Evolutionary conservation across 2,329 filamentous ascomycete species (phyloP).

Genomic region (Pleoardoris graminearum): DNA sequence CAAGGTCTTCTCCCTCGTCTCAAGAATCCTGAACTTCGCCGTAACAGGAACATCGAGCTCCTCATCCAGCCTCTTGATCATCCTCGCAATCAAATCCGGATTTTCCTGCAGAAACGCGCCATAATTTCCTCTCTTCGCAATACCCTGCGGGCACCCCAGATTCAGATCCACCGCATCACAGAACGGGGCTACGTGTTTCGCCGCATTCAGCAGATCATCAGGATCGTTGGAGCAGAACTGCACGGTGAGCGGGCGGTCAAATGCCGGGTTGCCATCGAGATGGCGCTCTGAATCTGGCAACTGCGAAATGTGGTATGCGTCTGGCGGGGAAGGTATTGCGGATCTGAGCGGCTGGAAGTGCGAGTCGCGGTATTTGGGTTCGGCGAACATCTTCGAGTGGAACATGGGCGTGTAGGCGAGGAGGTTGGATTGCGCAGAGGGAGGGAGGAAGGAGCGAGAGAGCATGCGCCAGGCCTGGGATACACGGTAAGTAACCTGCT

Average conservation of each 20-base stretch:
- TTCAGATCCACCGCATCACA: slow-evolving; percentile 97
- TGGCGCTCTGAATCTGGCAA: slow-evolving; percentile 31
- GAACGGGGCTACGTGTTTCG: slow-evolving; percentile 75
- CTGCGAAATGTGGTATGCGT: slow-evolving; percentile 41
- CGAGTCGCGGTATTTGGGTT: slow-evolving; percentile 74
- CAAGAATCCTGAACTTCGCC: slow-evolving; percentile 89
- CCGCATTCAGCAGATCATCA: slow-evolving; percentile 77
- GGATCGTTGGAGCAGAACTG: slow-evolving; percentile 95
- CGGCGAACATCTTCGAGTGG: slow-evolving; percentile 84
- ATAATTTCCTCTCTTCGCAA: slow-evolving; percentile 87
- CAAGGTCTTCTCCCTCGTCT: slow-evolving; percentile 82
- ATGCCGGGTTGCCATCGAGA: slow-evolving; percentile 82
- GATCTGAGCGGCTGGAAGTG: slow-evolving; percentile 73
- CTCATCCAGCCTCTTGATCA: slow-evolving; percentile 81
- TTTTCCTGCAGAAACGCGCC: slow-evolving; percentile 95
- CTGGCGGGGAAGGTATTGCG: slow-evolving; percentile 38
- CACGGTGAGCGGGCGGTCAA: slow-evolving; percentile 89
- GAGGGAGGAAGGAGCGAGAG: slow-evolving; percentile 84
- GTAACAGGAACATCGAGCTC: slow-evolving; percentile 83
- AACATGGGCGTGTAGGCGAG: slow-evolving; percentile 96
- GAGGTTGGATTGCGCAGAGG: slow-evolving; percentile 59
- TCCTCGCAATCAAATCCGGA: slow-evolving; percentile 75
- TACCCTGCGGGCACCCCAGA: slow-evolving; percentile 93
- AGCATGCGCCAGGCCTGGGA: slow-evolving; percentile 94
- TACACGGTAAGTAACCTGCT: slow-evolving; percentile 12